Evolutionary conservation across 352 stramenopile genomes (phyloP), one percentile per base, ranked within the genome.

Genomic region (Globisporangium rhizosaccharum): DNA sequence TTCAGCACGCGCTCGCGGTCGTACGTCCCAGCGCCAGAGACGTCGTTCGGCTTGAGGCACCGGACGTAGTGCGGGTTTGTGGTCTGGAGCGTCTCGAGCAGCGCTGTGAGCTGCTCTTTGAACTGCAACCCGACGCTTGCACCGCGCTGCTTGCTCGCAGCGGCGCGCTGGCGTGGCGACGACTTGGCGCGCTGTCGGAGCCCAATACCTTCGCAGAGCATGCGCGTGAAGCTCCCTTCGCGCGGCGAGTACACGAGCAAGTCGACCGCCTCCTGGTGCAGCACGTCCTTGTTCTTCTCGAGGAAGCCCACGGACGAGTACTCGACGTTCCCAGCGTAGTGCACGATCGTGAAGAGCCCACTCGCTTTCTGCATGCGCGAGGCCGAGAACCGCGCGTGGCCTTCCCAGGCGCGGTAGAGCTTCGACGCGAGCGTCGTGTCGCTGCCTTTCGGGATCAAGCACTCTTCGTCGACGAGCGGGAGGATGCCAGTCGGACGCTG

Each of bases 11-110:
- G 78, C 17, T 90, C 74, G 8, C 72, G 67, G 45, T 87, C 68
- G 44, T 90, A 95, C 45, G 79, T 62, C 0, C 68, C 57, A 3
- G 85, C 72, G 45, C 77, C 72, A 37, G 78, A 88, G 1, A 71
- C 41, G 12, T 96, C 87, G 63, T 97, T 97, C 4, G 89, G 89
- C 68, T 97, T 96, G 30, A 97, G 64, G 44, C 88, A 96, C 28
- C 89, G 81, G 28, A 97, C 88, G 54, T 96, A 97, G 61, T 96
- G 87, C 2, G 87, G 80, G 23, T 85, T 87, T 0, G 84, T 92
- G 36, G 79, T 63, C 39, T 85, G 71, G 7, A 95, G 57, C 14
- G 75, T 88, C 50, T 93, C 82, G 14, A 94, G 58, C 56, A 94
- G 67, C 5, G 76, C 77, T 3, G 76, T 85, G 4, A 95, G 59